phyloP scores from a whole-genome alignment of 331 rosid species.

The Stylosanthes scabra region DNA sequence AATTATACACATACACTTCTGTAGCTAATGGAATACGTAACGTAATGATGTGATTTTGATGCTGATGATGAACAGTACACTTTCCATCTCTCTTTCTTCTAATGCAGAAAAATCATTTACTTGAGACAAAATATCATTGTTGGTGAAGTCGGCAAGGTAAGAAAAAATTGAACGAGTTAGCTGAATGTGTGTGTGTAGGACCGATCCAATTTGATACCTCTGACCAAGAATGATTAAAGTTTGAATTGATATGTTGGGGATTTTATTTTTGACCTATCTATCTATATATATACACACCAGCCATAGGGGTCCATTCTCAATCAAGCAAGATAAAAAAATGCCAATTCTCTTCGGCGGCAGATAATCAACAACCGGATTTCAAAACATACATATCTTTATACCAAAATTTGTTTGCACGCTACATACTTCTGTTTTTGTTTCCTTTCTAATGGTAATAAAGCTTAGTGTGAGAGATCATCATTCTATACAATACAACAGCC shows the following conservation, averaged over 20 bases:
- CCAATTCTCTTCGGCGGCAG: slow-evolving; percentile 1
- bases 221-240: background rate
- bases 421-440: background rate
- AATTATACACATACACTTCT: too few species aligned
- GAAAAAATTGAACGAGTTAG: background rate
- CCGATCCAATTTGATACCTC: slow-evolving; percentile 1
- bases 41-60: background rate
- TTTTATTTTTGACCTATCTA: background rate
- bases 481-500: too few species aligned
- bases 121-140: background rate
- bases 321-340: background rate
- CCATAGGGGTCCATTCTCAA: background rate
- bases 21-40: background rate
- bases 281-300: background rate
- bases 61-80: background rate
- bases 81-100: background rate
- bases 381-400: background rate
- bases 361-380: background rate
- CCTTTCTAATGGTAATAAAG: background rate
- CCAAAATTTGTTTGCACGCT: background rate
- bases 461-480: too few species aligned
- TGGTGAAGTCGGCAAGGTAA: background rate
- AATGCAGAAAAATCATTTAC: background rate
- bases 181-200: background rate
- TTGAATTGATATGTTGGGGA: background rate